Conservation (phyloP, 164 flowering plant genomes). For the Magnolia changhungtana region DNA sequence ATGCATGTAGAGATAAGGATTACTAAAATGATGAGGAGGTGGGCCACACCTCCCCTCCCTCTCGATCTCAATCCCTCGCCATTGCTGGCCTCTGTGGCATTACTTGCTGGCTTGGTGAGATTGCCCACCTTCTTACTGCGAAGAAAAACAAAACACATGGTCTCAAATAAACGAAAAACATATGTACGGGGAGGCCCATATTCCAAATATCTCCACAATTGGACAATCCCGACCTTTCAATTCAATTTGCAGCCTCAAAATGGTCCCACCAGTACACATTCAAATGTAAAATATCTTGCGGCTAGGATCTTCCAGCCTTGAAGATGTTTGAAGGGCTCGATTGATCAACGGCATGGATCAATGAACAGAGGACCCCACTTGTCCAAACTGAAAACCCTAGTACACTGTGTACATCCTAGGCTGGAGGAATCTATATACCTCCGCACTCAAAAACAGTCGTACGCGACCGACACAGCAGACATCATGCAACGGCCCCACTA, state of each 20-base stretch:
- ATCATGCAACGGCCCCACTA: no score
- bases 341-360: background rate
- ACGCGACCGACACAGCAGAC: background rate
- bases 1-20: background rate
- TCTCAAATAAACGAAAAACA: background rate
- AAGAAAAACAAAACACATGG: background rate
- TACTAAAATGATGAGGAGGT: background rate
- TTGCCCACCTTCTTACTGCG: slow-evolving; percentile 6
- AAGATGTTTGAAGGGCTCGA: background rate
- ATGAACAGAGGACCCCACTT: background rate
- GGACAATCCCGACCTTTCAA: background rate
- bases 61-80: background rate
- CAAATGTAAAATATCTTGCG: background rate
- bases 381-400: background rate
- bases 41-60: background rate
- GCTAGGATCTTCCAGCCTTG: background rate
- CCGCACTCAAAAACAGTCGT: background rate
- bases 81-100: slow-evolving; percentile 1
- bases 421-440: no score
- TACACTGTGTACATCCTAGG: no score
- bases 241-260: background rate
- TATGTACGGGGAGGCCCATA: background rate
- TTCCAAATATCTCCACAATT: no score
- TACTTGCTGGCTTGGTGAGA: background rate
- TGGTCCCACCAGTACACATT: no score